Base-by-base conservation (phyloP, 2,329 filamentous ascomycete genomes). In the Venturia nashicola region DNA sequence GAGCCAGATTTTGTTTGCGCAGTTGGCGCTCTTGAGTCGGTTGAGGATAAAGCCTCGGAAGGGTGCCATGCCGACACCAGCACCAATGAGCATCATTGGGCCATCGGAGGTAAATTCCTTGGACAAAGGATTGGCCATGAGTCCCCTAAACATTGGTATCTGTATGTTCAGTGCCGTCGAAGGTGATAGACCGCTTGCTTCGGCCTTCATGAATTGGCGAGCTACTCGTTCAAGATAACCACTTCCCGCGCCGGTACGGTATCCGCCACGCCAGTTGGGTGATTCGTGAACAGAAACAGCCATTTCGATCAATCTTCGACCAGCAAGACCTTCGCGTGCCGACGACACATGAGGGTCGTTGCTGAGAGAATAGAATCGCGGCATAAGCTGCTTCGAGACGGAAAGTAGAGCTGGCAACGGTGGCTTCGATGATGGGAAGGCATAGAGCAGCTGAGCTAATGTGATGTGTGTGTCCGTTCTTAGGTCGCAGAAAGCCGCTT, bases 41-140 rank as follows among this genome's bases (percentile, higher is more conserved):
- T 95, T 90, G 77, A 97, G 90, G 55, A 99, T 95, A 74, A 99
- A 99, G 65, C 94, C 94, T 60, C 94, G 87, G 86, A 99, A 99
- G 0, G 94, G 94, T 12, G 94, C 94, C 75, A 99, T 93, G 67
- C 94, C 94, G 27, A 99, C 94, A 64, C 94, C 94, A 5, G 94
- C 94, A 40, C 94, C 94, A 69, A 99, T 96, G 59, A 99, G 83
- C 44, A 99, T 86, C 94, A 99, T 99, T 0, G 94, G 94, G 0
- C 94, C 94, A 73, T 99, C 93, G 2, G 89, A 87, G 62, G 91
- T 88, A 72, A 97, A 99, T 72, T 97, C 86, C 72, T 87, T 88
- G 12, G 92, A 94, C 1, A 99, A 83, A 0, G 94, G 94, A 74
- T 99, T 99, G 66, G 91, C 87, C 94, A 99, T 99, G 54, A 99